These are phyloP conservation scores for Psidium friedrichsthalianum DNA, from an alignment of 345 rosid genomes.

Conservation along the genomic window DNA sequence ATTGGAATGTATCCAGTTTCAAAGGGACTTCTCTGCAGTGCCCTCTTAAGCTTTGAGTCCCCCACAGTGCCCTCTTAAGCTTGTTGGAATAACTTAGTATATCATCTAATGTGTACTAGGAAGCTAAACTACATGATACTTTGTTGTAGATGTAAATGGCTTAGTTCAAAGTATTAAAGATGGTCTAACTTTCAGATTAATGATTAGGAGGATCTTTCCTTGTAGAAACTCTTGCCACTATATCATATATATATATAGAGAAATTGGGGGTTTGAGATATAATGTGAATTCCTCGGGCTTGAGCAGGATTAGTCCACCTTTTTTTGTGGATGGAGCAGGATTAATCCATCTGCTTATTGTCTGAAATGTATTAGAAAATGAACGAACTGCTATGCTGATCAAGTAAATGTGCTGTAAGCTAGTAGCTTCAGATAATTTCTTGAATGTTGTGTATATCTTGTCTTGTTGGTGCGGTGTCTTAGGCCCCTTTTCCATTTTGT, in stretches of 20 bases:
- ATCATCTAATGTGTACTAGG: neutral
- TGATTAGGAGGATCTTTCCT: neutral
- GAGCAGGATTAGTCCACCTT: neutral
- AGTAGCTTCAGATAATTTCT: neutral
- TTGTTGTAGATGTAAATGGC: neutral
- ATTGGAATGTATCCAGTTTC: neutral
- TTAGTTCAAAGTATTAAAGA: neutral
- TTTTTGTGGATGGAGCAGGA: neutral
- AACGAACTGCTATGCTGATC: neutral
- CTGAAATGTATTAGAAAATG: neutral
- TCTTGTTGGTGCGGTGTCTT: neutral
- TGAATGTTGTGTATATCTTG: neutral
- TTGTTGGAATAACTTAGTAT: neutral
- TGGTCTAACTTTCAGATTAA: neutral
- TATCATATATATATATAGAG: neutral
- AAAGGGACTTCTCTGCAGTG: neutral
- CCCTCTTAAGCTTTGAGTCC: neutral
- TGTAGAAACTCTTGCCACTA: neutral
- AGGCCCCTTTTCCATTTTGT: neutral
- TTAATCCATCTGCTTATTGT: neutral
- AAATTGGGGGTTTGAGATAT: neutral
- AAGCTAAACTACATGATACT: neutral
- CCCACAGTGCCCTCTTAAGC: neutral
- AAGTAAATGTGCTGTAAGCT: neutral
- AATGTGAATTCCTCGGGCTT: neutral